Base-by-base conservation (phyloP, 768 basidiomycete genomes). In the Infundibulicybe gibba region DNA sequence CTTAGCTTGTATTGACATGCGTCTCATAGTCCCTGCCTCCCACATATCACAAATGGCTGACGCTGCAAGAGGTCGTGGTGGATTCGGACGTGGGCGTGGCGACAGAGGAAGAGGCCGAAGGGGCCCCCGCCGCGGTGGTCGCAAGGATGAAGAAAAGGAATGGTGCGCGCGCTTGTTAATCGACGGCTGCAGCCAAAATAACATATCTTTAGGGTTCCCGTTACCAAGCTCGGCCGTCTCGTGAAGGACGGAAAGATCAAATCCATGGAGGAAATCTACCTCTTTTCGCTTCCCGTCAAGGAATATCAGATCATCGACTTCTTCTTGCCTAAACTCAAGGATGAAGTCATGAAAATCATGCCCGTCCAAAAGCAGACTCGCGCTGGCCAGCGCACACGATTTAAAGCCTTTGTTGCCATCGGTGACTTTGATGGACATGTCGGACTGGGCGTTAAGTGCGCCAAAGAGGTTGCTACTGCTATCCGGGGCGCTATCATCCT, bases 221-320 rank as follows among this genome's bases (percentile, higher is more conserved):
- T 97, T 71, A 98, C 97, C 68, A 99, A 98, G 70, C 89, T 99
- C 57, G 97, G 97, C 51, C 94, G 97, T 71, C 83, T 99, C 63
- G 94, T 97, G 39, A 97, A 97, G 75, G 97, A 98, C 61, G 95
- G 95, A 58, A 98, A 98, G 77, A 97, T 99, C 77, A 97, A 95
- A 75, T 97, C 94, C 41, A 94, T 99, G 83, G 97, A 99, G 68
- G 97, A 99, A 68, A 97, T 98, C 72, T 99, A 98, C 75, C 94
- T 99, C 64, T 99, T 98, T 85, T 99, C 97, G 20, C 88, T 99
- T 54, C 94, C 95, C 51, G 90, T 99, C 72, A 99, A 98, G 76
- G 97, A 99, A 74, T 98, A 75, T 80, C 97, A 99, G 73, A 97
- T 99, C 71, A 88, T 99, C 79, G 97, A 99, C 77, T 85, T 87